Base-by-base conservation (phyloP, 768 basidiomycete species). In the Suillus sp. region DNA sequence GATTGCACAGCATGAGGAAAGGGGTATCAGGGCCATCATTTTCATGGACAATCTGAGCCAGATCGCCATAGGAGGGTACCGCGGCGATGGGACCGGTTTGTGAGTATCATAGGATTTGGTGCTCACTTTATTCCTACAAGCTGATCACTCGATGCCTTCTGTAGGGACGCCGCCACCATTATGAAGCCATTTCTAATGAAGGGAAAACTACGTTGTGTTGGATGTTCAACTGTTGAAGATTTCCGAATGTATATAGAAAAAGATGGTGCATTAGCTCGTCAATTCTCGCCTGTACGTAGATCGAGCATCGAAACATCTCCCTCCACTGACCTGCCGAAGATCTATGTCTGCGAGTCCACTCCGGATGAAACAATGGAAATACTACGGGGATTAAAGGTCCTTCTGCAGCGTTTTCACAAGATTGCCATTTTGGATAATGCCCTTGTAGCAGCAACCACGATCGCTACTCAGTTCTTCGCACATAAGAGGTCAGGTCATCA, bases 41-140 rank as follows among this genome's bases (percentile, higher is more conserved):
- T 63, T 63, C 30, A 59, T 63, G 27, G 62, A 63, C 18, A 63
- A 63, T 63, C 37, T 63, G 37, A 60, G 25, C 38, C 62, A 63
- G 47, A 50, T 63, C 27, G 32, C 62, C 27, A 59, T 63, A 20
- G 62, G 62, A 35, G 57, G 62, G 25, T 63, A 63, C 22, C 42
- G 48, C n/a, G 57, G 58, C 11, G 62, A 63, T 50, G 62, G 62
- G 25, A 50, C 62, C 13, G 62, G 62, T 43, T n/a, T 63, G 62
- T 63, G 22, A 59, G 58, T 27, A n/a, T n/a, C 20, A 27, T 43
- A 27, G 10, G 38, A 47, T 20, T 30, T 54, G 16, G 22, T 38
- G 18, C 20, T 50, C 50, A 37, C 37, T 45, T n/a, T 10, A 45
- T 45, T 45, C 20, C 9, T 45, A 45, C 18, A 45, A 38, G 9